These are phyloP conservation scores for Myxozyma neglecta DNA, from an alignment of 805 yeast species.

Conservation along the genomic window DNA sequence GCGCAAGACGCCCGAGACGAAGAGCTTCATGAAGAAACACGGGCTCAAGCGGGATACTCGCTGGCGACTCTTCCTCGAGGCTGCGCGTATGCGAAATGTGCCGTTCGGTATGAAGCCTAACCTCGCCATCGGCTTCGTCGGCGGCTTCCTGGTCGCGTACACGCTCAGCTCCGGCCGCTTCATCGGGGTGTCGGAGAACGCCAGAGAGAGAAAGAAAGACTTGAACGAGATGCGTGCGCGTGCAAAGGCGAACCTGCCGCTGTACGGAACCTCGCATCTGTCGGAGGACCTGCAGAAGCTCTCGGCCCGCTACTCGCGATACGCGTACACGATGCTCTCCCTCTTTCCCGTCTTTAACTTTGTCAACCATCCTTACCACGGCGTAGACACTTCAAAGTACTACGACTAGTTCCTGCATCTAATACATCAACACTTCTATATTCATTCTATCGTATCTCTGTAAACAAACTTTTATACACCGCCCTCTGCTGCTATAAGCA, in stretches of 20 bases:
- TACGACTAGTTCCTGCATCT: conserved; percentile 2
- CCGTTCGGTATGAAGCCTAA: too few relatives aligned
- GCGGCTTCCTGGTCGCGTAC: not conserved
- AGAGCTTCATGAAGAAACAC: too few relatives aligned
- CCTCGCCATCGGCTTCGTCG: too few relatives aligned
- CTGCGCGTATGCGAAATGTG: not conserved
- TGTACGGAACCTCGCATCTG: conserved; percentile 65
- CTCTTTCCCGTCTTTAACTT: conserved; percentile 81
- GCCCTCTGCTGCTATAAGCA: too few relatives aligned
- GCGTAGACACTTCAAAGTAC: conserved; percentile 50
- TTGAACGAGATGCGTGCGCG: conserved; percentile 69
- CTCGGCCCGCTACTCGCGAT: conserved; percentile 75
- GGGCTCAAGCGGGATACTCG: not conserved
- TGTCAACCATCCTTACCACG: conserved; percentile 79
- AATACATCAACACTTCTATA: not conserved
- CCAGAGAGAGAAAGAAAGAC: conserved; percentile 68
- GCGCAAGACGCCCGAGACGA: not conserved
- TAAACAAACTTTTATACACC: too few relatives aligned
- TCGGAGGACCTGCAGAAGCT: conserved; percentile 70
- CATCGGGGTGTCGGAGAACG: conserved; percentile 74
- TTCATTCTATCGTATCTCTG: not conserved
- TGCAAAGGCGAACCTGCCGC: conserved; percentile 62
- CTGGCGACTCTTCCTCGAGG: conserved; percentile 8
- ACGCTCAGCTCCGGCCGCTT: conserved; percentile 54
- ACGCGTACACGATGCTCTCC: conserved; percentile 59